A percentile compares a stretch with the other conserved stretches of the same genome.
phyloP scores from a whole-genome alignment of 2,329 filamentous ascomycete species.

The Hymenoscyphus infarciens region DNA sequence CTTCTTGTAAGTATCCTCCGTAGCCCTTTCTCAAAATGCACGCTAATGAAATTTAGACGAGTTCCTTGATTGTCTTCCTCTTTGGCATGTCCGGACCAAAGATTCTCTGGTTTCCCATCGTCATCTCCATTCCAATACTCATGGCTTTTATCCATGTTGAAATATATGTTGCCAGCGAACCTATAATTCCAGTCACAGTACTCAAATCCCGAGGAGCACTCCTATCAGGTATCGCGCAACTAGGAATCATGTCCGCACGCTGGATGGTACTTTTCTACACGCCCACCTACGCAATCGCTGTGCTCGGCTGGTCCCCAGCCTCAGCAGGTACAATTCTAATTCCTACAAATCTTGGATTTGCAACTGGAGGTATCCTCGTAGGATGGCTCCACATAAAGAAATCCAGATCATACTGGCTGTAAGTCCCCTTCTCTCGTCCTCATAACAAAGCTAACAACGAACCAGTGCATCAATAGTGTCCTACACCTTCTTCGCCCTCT shows the following conservation, averaged over 20 bases:
- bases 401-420: slow-evolving; percentile 67
- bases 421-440: slow-evolving; percentile 21
- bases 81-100: slow-evolving; percentile 63
- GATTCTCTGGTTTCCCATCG: slow-evolving; percentile 57
- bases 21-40: neutral
- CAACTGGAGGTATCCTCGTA: slow-evolving; percentile 66
- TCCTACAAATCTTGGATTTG: slow-evolving; percentile 79
- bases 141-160: slow-evolving; percentile 61
- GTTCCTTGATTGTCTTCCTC: slow-evolving; percentile 68
- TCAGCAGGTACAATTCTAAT: slow-evolving; percentile 72
- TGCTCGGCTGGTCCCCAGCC: slow-evolving; percentile 66
- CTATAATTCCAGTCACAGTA: slow-evolving; percentile 70
- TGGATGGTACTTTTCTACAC: slow-evolving; percentile 81
- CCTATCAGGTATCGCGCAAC: slow-evolving; percentile 68
- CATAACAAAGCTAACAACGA: slow-evolving; percentile 6
- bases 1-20: slow-evolving; percentile 50
- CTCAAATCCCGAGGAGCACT: slow-evolving; percentile 68
- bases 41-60: slow-evolving; percentile 43
- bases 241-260: slow-evolving; percentile 75
- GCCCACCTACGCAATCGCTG: slow-evolving; percentile 74
- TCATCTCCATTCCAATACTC: slow-evolving; percentile 52
- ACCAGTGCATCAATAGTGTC: slow-evolving; percentile 53
- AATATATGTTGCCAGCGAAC: slow-evolving; percentile 58
- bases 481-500: slow-evolving; percentile 58
- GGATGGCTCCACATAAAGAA: slow-evolving; percentile 74